A percentile compares a stretch with the other conserved stretches of the same genome.
phyloP scores from a whole-genome alignment of 2,329 filamentous ascomycete species.

The Scytalidium sp. region DNA sequence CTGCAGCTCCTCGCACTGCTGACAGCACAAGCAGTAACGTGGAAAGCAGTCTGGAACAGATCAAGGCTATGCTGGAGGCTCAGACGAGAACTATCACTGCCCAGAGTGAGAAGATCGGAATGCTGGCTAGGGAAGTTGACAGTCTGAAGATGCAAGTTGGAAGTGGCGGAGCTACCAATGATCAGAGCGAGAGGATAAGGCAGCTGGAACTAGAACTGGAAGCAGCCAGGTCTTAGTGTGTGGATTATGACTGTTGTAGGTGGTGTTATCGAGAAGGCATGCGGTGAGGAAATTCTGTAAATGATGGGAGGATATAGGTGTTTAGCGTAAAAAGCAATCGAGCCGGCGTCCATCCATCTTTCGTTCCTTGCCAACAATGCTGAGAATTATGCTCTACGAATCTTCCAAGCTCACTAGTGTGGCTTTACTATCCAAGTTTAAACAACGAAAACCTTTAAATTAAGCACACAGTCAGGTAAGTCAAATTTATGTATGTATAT shows the following conservation, averaged over 20 bases:
- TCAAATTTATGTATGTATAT: no score
- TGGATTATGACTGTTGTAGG: background rate
- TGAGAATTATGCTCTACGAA: no score
- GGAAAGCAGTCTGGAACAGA: conserved; percentile 67
- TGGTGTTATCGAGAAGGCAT: background rate
- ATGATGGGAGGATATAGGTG: background rate
- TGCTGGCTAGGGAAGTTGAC: conserved; percentile 72
- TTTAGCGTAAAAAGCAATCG: background rate
- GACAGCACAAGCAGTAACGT: conserved; percentile 44
- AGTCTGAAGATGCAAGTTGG: conserved; percentile 74
- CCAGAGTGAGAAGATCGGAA: conserved; percentile 74
- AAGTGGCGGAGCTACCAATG: conserved; percentile 40
- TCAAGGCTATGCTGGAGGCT: conserved; percentile 72
- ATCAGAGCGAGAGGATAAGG: conserved; percentile 66
- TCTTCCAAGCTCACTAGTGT: no score
- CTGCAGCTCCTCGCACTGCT: conserved; percentile 29
- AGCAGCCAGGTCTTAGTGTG: conserved; percentile 51
- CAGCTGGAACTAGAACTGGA: conserved; percentile 67
- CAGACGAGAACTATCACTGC: conserved; percentile 74
- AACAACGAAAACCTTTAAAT: no score
- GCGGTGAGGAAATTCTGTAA: background rate
- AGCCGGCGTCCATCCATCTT: no score
- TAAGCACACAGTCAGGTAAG: no score
- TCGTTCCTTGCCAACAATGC: no score
- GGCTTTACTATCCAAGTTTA: no score